Evolutionary conservation across 2,329 filamentous ascomycete genomes (phyloP).

Genomic region (Alternaria gansuensis): DNA sequence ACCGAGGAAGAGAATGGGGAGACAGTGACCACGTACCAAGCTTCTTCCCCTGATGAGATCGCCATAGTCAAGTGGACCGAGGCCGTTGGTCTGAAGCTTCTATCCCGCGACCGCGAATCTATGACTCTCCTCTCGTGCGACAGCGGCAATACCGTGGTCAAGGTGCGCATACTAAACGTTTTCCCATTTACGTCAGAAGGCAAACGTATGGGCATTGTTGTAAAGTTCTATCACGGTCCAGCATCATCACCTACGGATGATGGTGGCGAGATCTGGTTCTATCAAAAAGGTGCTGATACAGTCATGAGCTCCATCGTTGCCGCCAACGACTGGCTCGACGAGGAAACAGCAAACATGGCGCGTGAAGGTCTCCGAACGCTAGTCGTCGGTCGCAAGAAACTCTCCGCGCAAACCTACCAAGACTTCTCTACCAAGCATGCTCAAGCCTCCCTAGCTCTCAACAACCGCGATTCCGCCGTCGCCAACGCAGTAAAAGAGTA

Average conservation of each 20-base stretch:
- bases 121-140: constrained; percentile 84
- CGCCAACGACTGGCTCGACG: constrained; percentile 97
- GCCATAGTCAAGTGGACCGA: constrained; percentile 97
- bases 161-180: constrained; percentile 87
- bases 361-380: constrained; percentile 92
- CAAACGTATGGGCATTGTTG: constrained; percentile 97
- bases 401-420: constrained; percentile 80
- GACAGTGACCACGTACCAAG: constrained; percentile 86
- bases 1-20: constrained; percentile 82
- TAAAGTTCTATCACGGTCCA: constrained; percentile 72
- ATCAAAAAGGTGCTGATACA: constrained; percentile 97
- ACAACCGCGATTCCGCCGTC: constrained; percentile 82
- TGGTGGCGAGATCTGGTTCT: constrained; percentile 92
- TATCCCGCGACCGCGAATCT: constrained; percentile 84
- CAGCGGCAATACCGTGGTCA: constrained; percentile 77
- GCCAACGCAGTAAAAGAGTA: constrained; percentile 79
- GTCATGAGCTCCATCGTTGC: constrained; percentile 97
- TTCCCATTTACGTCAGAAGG: constrained; percentile 98
- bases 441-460: constrained; percentile 81
- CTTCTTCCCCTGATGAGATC: constrained; percentile 96
- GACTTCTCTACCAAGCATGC: constrained; percentile 80
- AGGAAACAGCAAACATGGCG: constrained; percentile 99
- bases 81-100: constrained; percentile 83
- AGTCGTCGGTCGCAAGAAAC: constrained; percentile 89
- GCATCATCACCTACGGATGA: constrained; percentile 57